Conservation (phyloP, 2,329 filamentous ascomycete genomes). For the Hirsutella minnesotensis region DNA sequence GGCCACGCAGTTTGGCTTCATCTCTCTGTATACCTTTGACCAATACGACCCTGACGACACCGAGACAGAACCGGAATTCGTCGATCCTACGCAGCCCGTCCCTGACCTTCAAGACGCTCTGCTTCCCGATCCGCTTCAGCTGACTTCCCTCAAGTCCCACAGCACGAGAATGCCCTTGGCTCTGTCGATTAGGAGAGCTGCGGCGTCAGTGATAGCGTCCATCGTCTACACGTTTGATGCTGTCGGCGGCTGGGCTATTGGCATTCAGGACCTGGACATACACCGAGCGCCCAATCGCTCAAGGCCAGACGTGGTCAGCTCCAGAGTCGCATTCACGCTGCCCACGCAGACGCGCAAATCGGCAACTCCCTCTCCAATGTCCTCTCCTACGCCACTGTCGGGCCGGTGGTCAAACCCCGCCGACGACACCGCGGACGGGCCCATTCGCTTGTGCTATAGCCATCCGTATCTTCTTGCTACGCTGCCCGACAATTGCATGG, state of each 20-base stretch:
- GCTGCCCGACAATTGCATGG: conserved; percentile 77
- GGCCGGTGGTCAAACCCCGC: conserved; percentile 5
- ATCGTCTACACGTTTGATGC: conserved; percentile 79
- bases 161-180: conserved; percentile 69
- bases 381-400: conserved; percentile 5
- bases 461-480: conserved; percentile 81
- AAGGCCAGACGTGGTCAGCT: conserved; percentile 18
- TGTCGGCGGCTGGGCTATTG: conserved; percentile 73
- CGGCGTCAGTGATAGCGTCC: conserved; percentile 58
- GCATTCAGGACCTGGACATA: conserved; percentile 79
- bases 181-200: conserved; percentile 63
- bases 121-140: conserved; percentile 28
- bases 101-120: no score
- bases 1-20: conserved; percentile 59
- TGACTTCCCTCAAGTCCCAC: conserved; percentile 72
- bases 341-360: conserved; percentile 16
- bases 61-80: neutral
- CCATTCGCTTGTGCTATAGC: conserved; percentile 54
- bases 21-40: conserved; percentile 65
- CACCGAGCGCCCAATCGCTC: conserved; percentile 15
- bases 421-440: conserved; percentile 34
- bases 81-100: neutral
- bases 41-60: conserved; percentile 3
- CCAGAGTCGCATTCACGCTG: conserved; percentile 23
- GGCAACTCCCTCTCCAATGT: conserved; percentile 6